A percentile compares a stretch with the other conserved stretches of the same genome.
Evolutionary conservation across 352 stramenopile genomes (phyloP).

Genomic region (Globisporangium irregulare): DNA sequence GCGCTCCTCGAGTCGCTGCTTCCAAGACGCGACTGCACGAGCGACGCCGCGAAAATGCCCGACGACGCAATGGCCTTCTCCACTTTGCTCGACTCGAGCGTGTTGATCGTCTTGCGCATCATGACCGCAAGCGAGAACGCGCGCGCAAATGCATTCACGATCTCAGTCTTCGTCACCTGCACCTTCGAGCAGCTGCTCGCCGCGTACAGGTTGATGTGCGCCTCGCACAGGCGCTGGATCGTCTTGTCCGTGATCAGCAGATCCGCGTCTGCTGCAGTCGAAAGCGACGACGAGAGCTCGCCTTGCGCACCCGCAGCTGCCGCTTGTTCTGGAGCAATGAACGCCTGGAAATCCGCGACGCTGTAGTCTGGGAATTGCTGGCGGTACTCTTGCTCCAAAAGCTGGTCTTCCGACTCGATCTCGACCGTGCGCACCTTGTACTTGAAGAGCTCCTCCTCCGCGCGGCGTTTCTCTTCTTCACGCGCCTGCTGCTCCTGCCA

Average conservation of each 20-base stretch:
- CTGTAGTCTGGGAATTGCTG: conserved; percentile 94
- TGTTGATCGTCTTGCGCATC: conserved; percentile 68
- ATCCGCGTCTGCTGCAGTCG: conserved; percentile 28
- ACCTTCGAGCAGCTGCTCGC: conserved; percentile 48
- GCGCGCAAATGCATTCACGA: conserved; percentile 64
- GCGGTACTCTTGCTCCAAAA: conserved; percentile 86
- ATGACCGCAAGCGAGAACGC: conserved; percentile 68
- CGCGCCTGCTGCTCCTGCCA: conserved; percentile 83
- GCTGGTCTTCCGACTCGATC: conserved; percentile 77
- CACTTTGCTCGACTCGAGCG: conserved; percentile 34
- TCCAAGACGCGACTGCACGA: conserved; percentile 70
- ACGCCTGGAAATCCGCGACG: conserved; percentile 59
- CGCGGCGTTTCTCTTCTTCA: conserved; percentile 66
- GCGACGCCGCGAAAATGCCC: conserved; percentile 54
- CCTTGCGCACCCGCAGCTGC: conserved; percentile 4
- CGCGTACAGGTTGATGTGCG: conserved; percentile 68
- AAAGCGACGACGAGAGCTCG: conserved; percentile 16
- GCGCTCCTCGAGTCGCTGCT: conserved; percentile 30
- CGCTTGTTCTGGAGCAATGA: conserved; percentile 45
- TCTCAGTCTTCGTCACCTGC: conserved; percentile 33
- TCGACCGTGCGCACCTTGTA: conserved; percentile 84
- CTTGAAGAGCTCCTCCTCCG: conserved; percentile 80
- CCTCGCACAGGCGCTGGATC: conserved; percentile 67
- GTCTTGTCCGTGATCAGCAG: conserved; percentile 73
- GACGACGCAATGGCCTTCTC: conserved; percentile 57